Evolutionary conservation across 2,329 filamentous ascomycete species (phyloP).

Genomic region (Ascosphaera pollenicola): DNA sequence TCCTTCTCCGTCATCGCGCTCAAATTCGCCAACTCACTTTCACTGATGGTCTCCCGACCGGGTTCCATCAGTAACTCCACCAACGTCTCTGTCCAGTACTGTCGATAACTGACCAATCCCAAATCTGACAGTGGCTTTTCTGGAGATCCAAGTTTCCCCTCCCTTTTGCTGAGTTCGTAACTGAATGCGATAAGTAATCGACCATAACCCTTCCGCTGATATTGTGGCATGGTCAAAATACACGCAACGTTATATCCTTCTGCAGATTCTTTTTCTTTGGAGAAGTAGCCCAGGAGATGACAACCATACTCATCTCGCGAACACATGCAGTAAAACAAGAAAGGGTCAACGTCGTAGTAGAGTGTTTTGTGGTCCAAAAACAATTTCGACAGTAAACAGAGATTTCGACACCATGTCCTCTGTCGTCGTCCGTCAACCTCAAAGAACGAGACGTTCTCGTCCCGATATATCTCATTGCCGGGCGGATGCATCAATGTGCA

Average conservation of each 20-base stretch:
- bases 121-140: slow-evolving; percentile 93
- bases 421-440: slow-evolving; percentile 96
- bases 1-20: slow-evolving; percentile 96
- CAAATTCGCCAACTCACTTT: slow-evolving; percentile 57
- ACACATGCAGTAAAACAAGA: slow-evolving; percentile 91
- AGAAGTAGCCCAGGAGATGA: slow-evolving; percentile 98
- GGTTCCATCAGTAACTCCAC: slow-evolving; percentile 62
- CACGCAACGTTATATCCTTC: slow-evolving; percentile 97
- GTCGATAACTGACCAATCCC: slow-evolving; percentile 78
- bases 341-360: slow-evolving; percentile 95
- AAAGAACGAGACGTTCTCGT: slow-evolving; percentile 80
- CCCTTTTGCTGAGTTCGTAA: slow-evolving; percentile 88
- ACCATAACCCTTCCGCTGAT: slow-evolving; percentile 85
- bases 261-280: slow-evolving; percentile 91
- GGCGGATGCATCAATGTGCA: slow-evolving; percentile 82
- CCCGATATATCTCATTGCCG: slow-evolving; percentile 92
- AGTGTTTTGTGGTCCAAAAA: slow-evolving; percentile 97
- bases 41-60: slow-evolving; percentile 45
- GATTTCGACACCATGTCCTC: slow-evolving; percentile 94
- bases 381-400: slow-evolving; percentile 85
- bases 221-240: slow-evolving; percentile 90
- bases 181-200: slow-evolving; percentile 90
- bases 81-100: slow-evolving; percentile 94
- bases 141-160: slow-evolving; percentile 83
- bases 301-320: slow-evolving; percentile 82